phyloP scores from a whole-genome alignment of 2,329 filamentous ascomycete species.

The Diplodia seriata region DNA sequence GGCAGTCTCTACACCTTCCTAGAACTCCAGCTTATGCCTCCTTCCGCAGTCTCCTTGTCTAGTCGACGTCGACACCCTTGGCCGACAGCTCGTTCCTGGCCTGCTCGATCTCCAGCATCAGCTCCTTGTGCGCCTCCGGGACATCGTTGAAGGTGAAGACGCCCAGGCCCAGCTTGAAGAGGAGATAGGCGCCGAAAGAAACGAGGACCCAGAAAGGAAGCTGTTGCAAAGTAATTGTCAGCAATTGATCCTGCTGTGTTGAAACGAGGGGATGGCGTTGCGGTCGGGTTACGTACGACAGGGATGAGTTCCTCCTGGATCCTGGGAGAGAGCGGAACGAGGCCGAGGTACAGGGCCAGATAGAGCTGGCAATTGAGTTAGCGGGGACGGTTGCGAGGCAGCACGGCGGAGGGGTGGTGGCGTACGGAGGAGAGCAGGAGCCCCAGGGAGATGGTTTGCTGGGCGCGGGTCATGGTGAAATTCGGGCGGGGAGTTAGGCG shows the following conservation, averaged over 20 bases:
- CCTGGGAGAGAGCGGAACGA: conserved; percentile 78
- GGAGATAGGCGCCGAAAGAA: conserved; percentile 87
- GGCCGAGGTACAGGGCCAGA: conserved; percentile 81
- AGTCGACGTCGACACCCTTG: conserved; percentile 81
- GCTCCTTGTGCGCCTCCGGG: conserved; percentile 84
- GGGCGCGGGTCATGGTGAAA: conserved; percentile 82
- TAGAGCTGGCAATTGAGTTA: conserved; percentile 70
- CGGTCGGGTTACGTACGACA: conserved; percentile 69
- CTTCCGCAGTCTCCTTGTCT: conserved; percentile 38
- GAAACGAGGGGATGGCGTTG: background rate
- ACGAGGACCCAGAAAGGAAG: conserved; percentile 93
- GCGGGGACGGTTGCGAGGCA: conserved; percentile 13
- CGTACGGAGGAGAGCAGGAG: conserved; percentile 87
- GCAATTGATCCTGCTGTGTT: background rate
- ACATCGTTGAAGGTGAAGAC: conserved; percentile 98
- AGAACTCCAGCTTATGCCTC: conserved; percentile 18
- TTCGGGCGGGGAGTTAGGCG: background rate
- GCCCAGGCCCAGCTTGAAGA: conserved; percentile 89
- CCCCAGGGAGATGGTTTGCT: conserved; percentile 87
- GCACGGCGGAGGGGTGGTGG: conserved; percentile 32
- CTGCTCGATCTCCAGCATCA: conserved; percentile 82
- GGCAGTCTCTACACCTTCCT: background rate
- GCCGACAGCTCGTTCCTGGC: conserved; percentile 76
- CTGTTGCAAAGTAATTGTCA: conserved; percentile 55
- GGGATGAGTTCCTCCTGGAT: conserved; percentile 88